Evolutionary conservation across 768 basidiomycete species (phyloP).

Genomic region (Tephrocybe sp.): DNA sequence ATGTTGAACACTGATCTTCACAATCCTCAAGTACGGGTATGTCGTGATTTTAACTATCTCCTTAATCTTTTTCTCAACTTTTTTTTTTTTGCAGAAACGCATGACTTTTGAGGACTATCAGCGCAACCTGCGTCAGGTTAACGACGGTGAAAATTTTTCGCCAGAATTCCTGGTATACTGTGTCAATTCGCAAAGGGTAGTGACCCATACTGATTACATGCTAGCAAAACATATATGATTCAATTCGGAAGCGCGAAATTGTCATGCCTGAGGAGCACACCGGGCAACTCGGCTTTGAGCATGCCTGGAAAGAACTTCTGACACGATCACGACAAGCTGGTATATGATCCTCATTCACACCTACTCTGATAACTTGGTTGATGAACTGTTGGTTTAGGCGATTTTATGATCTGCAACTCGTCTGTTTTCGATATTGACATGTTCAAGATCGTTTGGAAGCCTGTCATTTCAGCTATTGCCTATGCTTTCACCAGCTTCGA

Average conservation of each 20-base stretch:
- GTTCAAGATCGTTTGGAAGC: conserved; percentile 93
- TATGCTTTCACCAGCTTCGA: conserved; percentile 96
- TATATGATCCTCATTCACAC: conserved; percentile 28
- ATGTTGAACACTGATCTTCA: conserved; percentile 98
- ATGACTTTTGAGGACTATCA: conserved; percentile 97
- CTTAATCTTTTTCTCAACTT: not conserved
- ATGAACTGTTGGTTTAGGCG: conserved; percentile 38
- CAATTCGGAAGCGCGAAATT: conserved; percentile 92
- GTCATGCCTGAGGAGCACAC: conserved; percentile 98
- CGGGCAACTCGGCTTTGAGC: conserved; percentile 95
- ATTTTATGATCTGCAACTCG: conserved; percentile 78
- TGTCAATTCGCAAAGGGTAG: not conserved
- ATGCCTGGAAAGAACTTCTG: conserved; percentile 97
- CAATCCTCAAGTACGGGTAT: conserved; percentile 87
- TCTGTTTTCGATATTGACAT: conserved; percentile 84
- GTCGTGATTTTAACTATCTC: conserved; percentile 24
- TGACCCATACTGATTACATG: conserved; percentile 2
- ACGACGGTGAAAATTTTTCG: conserved; percentile 81
- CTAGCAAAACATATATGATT: conserved; percentile 90
- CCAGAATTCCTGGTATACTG: conserved; percentile 72
- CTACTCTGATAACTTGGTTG: conserved; percentile 1
- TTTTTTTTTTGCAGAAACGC: conserved; percentile 64
- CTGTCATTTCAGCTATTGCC: conserved; percentile 90
- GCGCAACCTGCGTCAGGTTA: conserved; percentile 90
- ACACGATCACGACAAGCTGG: conserved; percentile 80